Conservation (phyloP, 2,329 filamentous ascomycete species). For the Amesomyces nigricolor region DNA sequence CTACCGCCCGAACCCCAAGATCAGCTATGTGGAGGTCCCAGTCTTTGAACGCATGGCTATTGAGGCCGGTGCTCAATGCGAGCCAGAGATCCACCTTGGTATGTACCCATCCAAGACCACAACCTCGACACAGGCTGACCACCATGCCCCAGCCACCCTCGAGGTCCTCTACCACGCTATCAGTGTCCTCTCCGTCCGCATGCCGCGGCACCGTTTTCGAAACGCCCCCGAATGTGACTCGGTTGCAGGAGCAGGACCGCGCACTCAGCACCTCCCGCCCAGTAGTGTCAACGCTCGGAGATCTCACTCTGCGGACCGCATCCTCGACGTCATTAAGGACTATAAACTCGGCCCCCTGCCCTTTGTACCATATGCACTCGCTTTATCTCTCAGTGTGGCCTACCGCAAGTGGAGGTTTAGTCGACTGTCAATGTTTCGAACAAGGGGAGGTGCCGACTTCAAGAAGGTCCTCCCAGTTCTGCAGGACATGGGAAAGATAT, state of each 20-base stretch:
- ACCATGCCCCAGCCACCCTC: constrained; percentile 43
- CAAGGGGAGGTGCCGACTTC: constrained; percentile 50
- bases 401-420: constrained; percentile 61
- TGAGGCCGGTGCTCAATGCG: constrained; percentile 46
- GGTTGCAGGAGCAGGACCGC: constrained; percentile 34
- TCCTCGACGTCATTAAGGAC: constrained; percentile 48
- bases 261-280: constrained; percentile 38
- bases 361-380: constrained; percentile 56
- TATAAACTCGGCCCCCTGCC: constrained; percentile 51
- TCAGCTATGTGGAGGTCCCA: constrained; percentile 47
- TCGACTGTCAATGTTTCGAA: constrained; percentile 52
- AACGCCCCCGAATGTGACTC: constrained; percentile 28
- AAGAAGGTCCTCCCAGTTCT: constrained; percentile 49
- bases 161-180: constrained; percentile 61
- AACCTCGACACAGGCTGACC: background rate
- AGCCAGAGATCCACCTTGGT: constrained; percentile 47
- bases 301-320: constrained; percentile 52
- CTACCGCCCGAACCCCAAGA: constrained; percentile 51
- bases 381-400: constrained; percentile 55
- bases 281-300: constrained; percentile 50
- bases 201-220: constrained; percentile 33
- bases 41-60: constrained; percentile 54
- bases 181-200: constrained; percentile 56
- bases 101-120: background rate
- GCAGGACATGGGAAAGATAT: constrained; percentile 49